Conservation (phyloP, 2,329 filamentous ascomycete genomes). For the Nannizziopsis arthrosporioides region DNA sequence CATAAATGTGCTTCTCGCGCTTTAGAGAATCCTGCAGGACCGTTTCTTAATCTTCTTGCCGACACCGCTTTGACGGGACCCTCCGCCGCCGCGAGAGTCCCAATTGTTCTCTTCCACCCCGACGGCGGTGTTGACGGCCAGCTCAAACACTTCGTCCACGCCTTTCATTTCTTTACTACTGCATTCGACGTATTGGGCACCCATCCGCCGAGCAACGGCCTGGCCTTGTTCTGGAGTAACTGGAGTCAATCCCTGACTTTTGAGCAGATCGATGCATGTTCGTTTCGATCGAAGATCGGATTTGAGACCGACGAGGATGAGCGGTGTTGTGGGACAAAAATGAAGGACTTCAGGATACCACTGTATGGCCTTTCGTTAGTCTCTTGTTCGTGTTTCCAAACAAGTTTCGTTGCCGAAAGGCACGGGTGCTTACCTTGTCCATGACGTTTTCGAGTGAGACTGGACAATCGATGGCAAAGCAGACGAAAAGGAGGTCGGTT, state of each 20-base stretch:
- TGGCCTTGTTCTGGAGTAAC: slow-evolving; percentile 85
- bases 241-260: slow-evolving; percentile 90
- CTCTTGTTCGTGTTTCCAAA: slow-evolving; percentile 1
- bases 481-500: slow-evolving; percentile 95
- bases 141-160: slow-evolving; percentile 91
- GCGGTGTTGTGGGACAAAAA: slow-evolving; percentile 93
- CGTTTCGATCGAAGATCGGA: slow-evolving; percentile 91
- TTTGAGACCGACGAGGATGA: slow-evolving; percentile 92
- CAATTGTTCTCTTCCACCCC: slow-evolving; percentile 57
- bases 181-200: slow-evolving; percentile 92
- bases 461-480: slow-evolving; percentile 97
- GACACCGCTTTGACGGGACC: slow-evolving; percentile 26
- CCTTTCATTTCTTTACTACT: slow-evolving; percentile 95
- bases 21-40: slow-evolving; percentile 66
- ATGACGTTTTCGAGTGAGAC: slow-evolving; percentile 97
- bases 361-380: slow-evolving; percentile 39
- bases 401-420: neutral
- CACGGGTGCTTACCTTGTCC: slow-evolving; percentile 66
- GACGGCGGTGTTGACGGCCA: slow-evolving; percentile 80
- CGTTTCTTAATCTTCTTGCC: slow-evolving; percentile 68
- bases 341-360: slow-evolving; percentile 99
- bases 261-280: slow-evolving; percentile 96
- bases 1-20: neutral
- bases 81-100: slow-evolving; percentile 31
- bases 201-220: slow-evolving; percentile 84